Percentiles rank a stretch among this genome's conserved stretches.
Evolutionary conservation across 1,284 basidiomycete species (phyloP).

Genomic region (Leccinum pachyderme): DNA sequence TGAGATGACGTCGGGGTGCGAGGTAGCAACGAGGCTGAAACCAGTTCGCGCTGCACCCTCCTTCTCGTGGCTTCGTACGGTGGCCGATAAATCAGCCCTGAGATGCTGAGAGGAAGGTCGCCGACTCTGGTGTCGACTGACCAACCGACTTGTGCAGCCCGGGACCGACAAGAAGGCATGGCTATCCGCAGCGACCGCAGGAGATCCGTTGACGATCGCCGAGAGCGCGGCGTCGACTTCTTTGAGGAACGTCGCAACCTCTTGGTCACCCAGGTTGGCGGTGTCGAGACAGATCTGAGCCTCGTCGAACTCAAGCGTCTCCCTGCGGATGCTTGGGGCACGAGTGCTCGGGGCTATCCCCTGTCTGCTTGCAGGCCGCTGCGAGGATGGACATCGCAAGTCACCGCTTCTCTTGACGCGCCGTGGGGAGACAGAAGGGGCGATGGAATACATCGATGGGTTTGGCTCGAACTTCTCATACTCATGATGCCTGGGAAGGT

Average conservation of each 20-base stretch:
- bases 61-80: slow-evolving; percentile 28
- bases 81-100: slow-evolving; percentile 32
- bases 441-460: slow-evolving; percentile 33
- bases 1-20: slow-evolving; percentile 28
- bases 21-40: slow-evolving; percentile 34
- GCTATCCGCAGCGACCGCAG: slow-evolving; percentile 32
- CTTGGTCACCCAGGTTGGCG: slow-evolving; percentile 30
- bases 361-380: slow-evolving; percentile 30
- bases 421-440: slow-evolving; percentile 28
- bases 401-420: slow-evolving; percentile 26
- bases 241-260: slow-evolving; percentile 33
- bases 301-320: slow-evolving; percentile 31
- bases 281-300: slow-evolving; percentile 32
- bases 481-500: slow-evolving; percentile 28
- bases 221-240: slow-evolving; percentile 31
- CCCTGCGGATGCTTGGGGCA: slow-evolving; percentile 31
- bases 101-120: slow-evolving; percentile 30
- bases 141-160: slow-evolving; percentile 23
- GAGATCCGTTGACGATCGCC: slow-evolving; percentile 25
- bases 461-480: slow-evolving; percentile 27
- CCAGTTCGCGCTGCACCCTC: slow-evolving; percentile 27
- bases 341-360: slow-evolving; percentile 23
- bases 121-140: slow-evolving; percentile 30
- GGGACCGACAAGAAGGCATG: slow-evolving; percentile 32
- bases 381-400: slow-evolving; percentile 22